phyloP scores from a whole-genome alignment of 2,329 filamentous ascomycete species.

The Apiospora marii region DNA sequence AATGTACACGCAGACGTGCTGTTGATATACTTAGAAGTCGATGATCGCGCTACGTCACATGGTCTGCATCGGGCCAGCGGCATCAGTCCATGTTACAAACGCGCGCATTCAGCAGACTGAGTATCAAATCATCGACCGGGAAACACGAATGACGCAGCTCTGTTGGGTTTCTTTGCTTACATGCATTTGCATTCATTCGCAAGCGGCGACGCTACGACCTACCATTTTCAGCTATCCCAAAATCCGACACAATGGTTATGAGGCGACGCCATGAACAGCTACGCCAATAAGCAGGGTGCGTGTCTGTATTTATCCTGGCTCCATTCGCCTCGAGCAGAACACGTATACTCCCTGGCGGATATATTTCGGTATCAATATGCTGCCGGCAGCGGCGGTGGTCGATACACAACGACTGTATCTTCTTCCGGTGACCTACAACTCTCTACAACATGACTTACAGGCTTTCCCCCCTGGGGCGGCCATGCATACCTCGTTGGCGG shows the following conservation, averaged over 20 bases:
- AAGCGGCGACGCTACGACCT: constrained; percentile 10
- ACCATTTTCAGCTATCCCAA: background rate
- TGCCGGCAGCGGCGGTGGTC: background rate
- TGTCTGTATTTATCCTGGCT: background rate
- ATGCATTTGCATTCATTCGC: background rate
- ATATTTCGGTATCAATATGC: background rate
- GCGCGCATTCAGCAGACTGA: background rate
- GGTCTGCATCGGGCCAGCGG: background rate
- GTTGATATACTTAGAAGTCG: background rate
- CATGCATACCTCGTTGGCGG: background rate
- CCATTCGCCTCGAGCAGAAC: background rate
- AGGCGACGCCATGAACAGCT: background rate
- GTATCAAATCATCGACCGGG: background rate
- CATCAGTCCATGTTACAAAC: background rate
- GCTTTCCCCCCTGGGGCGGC: background rate
- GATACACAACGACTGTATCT: background rate
- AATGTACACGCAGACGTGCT: background rate
- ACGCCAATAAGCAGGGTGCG: background rate
- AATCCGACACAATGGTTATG: background rate
- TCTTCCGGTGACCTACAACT: background rate
- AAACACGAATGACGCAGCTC: background rate
- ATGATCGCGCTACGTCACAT: background rate
- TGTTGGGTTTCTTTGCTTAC: background rate
- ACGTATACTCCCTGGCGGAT: background rate
- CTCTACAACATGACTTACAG: background rate